Conservation (phyloP, 176 grass and related monocot species). For the Poa pratensis region DNA sequence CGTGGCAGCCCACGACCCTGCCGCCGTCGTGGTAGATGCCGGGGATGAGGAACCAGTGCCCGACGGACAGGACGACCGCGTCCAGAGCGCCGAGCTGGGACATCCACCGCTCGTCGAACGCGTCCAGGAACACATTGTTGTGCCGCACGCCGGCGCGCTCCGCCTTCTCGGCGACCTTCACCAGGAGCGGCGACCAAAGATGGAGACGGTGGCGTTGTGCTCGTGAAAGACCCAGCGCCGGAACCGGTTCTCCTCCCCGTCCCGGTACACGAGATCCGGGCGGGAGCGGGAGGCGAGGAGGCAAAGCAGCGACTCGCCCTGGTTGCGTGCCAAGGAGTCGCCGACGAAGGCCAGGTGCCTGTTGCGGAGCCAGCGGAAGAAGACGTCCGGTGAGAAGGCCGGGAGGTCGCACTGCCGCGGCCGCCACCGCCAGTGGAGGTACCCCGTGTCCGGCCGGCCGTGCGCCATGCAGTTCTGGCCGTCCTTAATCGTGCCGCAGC, state of each 20-base stretch:
- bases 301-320: slow-evolving; percentile 79
- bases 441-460: slow-evolving; percentile 79
- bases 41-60: slow-evolving; percentile 84
- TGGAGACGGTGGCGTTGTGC: slow-evolving; percentile 69
- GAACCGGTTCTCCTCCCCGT: slow-evolving; percentile 59
- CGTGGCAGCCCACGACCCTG: slow-evolving; percentile 74
- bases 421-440: slow-evolving; percentile 84
- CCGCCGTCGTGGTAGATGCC: slow-evolving; percentile 76
- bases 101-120: slow-evolving; percentile 74
- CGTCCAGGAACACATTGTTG: slow-evolving; percentile 77
- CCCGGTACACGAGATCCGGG: slow-evolving; percentile 58
- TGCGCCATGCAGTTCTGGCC: slow-evolving; percentile 93
- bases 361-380: slow-evolving; percentile 61
- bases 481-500: slow-evolving; percentile 78
- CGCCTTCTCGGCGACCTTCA: slow-evolving; percentile 64
- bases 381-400: slow-evolving; percentile 48
- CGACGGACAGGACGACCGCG: slow-evolving; percentile 60
- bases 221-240: slow-evolving; percentile 70
- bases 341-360: slow-evolving; percentile 79
- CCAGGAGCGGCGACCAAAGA: slow-evolving; percentile 90
- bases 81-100: slow-evolving; percentile 53
- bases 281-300: slow-evolving; percentile 56
- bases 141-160: slow-evolving; percentile 59
- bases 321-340: slow-evolving; percentile 89
- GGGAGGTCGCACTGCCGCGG: slow-evolving; percentile 63